A percentile compares a stretch with the other conserved stretches of the same genome.
Conservation (phyloP, 2,329 filamentous ascomycete genomes). For the Gnomoniopsis sp. region DNA sequence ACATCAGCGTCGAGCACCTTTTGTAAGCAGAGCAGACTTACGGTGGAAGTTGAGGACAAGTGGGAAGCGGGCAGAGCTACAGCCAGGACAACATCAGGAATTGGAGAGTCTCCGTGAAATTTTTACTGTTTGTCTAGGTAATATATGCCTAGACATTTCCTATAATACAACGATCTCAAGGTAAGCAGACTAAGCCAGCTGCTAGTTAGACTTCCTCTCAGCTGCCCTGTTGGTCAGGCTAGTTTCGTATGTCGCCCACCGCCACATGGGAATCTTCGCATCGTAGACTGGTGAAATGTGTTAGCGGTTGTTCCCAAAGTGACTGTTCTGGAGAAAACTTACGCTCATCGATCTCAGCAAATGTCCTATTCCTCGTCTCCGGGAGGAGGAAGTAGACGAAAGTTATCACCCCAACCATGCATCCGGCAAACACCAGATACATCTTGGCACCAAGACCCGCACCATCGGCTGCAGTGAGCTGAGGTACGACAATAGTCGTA, state of each 20-base stretch:
- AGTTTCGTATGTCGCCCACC: slow-evolving; percentile 10
- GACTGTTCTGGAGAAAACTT: background rate
- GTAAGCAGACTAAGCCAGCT: background rate
- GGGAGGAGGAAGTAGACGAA: slow-evolving; percentile 15
- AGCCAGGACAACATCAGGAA: background rate
- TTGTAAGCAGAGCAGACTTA: no score
- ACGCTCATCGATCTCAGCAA: slow-evolving; percentile 15
- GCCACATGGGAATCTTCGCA: slow-evolving; percentile 13
- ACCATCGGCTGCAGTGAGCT: slow-evolving; percentile 23
- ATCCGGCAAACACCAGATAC: slow-evolving; percentile 14
- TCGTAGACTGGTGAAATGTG: slow-evolving; percentile 4
- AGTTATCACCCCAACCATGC: slow-evolving; percentile 11
- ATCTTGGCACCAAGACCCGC: slow-evolving; percentile 17
- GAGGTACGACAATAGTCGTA: slow-evolving; percentile 35
- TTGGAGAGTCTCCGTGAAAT: background rate
- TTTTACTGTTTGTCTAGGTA: background rate
- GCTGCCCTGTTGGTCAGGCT: slow-evolving; percentile 1
- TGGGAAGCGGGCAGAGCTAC: background rate
- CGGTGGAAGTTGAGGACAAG: no score
- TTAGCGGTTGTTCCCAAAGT: background rate
- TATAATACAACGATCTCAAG: background rate
- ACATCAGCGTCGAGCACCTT: no score
- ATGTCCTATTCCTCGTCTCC: slow-evolving; percentile 12
- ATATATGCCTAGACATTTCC: background rate
- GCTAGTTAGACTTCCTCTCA: slow-evolving; percentile 1